These are phyloP conservation scores for Chaetomiaceae sp. DNA, from an alignment of 2,329 filamentous ascomycete species.

Conservation along the genomic window DNA sequence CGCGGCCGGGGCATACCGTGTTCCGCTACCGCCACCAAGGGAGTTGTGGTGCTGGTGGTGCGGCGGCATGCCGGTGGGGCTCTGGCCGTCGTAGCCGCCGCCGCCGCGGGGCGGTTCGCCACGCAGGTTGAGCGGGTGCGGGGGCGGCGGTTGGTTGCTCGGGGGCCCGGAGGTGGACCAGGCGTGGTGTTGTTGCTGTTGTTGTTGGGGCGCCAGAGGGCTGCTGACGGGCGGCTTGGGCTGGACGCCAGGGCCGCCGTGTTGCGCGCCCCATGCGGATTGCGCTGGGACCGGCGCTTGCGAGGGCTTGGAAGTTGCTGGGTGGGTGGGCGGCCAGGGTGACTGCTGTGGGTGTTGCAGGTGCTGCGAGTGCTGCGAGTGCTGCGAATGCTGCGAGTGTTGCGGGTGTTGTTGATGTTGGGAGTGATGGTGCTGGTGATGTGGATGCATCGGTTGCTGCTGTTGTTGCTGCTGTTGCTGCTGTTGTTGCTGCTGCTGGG, in stretches of 20 bases:
- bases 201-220: slow-evolving; percentile 13
- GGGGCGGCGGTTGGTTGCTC: slow-evolving; percentile 25
- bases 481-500: slow-evolving; percentile 12
- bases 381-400: slow-evolving; percentile 21
- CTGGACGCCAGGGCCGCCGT: slow-evolving; percentile 17
- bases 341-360: slow-evolving; percentile 17
- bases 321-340: slow-evolving; percentile 13
- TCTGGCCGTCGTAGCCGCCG: slow-evolving; percentile 22
- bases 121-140: slow-evolving; percentile 22
- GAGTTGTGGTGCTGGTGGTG: slow-evolving; percentile 28
- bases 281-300: slow-evolving; percentile 17
- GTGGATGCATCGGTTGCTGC: slow-evolving; percentile 20
- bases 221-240: slow-evolving; percentile 20
- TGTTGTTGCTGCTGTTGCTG: slow-evolving; percentile 18
- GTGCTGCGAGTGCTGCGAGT: slow-evolving; percentile 13
- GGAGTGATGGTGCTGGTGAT: slow-evolving; percentile 11
- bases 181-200: slow-evolving; percentile 17
- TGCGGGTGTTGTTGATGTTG: slow-evolving; percentile 18
- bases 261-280: slow-evolving; percentile 24
- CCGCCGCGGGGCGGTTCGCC: slow-evolving; percentile 18
- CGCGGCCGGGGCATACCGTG: slow-evolving; percentile 22
- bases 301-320: slow-evolving; percentile 18
- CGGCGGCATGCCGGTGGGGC: slow-evolving; percentile 20
- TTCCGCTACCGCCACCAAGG: slow-evolving; percentile 21
- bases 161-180: slow-evolving; percentile 24